Evolutionary conservation across 306 rosid genomes (phyloP), one percentile per base, ranked within the genome.

Genomic region (Casuarina equisetifolia): DNA sequence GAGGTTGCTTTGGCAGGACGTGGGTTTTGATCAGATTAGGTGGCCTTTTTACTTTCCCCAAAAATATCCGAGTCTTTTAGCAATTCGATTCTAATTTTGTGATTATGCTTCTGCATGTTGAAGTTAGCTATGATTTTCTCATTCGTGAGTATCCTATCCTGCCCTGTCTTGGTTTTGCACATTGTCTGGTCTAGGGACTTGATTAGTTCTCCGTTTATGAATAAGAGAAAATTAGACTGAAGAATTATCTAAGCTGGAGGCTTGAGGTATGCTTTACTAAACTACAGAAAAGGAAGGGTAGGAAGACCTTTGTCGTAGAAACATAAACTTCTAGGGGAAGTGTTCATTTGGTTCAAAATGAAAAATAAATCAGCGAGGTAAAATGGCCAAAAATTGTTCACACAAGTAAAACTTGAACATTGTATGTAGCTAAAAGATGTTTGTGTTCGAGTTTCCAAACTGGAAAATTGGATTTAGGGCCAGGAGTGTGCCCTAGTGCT

Each of bases 71-170:
- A 39, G 9, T 42, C 3, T 66, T 40, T 7, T 25, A 19, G 12
- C 7, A 19, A n/a, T 0, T 38, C 32, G 25, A n/a, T 20, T 66
- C 16, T 39, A 17, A 39, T n/a, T 40, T 66, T 66, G 50, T 66
- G 70, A 66, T 66, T 66, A 66, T 8, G 71, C 71, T 11, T 35
- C 3, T 66, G 71, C 71, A 66, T 66, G 71, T 66, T n/a, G 40
- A 66, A 66, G 6, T 17, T 16, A 42, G 49, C 1, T 15, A 40
- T 42, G 50, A 42, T 40, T 42, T 19, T 66, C 43, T 35, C 5
- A 35, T 62, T 62, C 69, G 12, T 11, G 50, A 16, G 50, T 20
- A 15, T 43, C 71, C 32, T 17, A 66, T 66, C 25, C 71, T 42
- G 7, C 5, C 5, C 46, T 66, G 50, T 48, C 40, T 42, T 13